A percentile compares a stretch with the other conserved stretches of the same genome.
Evolutionary conservation across 2,329 filamentous ascomycete genomes (phyloP).

Genomic region (Anisogramma anomala): DNA sequence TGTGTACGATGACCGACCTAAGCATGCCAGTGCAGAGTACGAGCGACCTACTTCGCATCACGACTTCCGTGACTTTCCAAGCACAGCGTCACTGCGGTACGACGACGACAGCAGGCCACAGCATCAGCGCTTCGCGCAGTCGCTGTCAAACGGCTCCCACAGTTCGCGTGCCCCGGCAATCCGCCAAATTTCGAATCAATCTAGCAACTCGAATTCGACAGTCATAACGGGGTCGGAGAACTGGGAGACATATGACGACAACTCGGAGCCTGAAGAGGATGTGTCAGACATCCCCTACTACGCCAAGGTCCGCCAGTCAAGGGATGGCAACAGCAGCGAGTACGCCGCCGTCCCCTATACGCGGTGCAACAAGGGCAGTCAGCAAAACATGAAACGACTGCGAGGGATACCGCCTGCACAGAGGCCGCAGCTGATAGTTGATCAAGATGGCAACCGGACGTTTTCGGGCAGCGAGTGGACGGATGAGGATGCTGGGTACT

Average conservation of each 20-base stretch:
- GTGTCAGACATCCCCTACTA: slow-evolving; percentile 62
- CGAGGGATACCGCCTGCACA: slow-evolving; percentile 41
- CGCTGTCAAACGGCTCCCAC: slow-evolving; percentile 24
- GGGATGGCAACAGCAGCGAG: slow-evolving; percentile 18
- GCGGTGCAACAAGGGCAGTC: slow-evolving; percentile 47
- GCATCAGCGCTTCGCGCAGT: slow-evolving; percentile 22
- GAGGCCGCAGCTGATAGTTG: slow-evolving; percentile 38
- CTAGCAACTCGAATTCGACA: slow-evolving; percentile 35
- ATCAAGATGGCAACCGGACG: slow-evolving; percentile 50
- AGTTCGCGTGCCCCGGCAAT: slow-evolving; percentile 32
- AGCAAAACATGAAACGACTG: slow-evolving; percentile 36
- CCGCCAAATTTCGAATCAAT: slow-evolving; percentile 62
- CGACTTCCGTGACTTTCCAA: slow-evolving; percentile 29
- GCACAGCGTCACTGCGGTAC: slow-evolving; percentile 10
- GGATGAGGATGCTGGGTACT: slow-evolving; percentile 48
- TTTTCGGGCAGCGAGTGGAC: slow-evolving; percentile 57
- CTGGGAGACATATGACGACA: slow-evolving; percentile 93
- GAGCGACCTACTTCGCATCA: slow-evolving; percentile 26
- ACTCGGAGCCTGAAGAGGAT: slow-evolving; percentile 64
- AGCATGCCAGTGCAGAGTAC: slow-evolving; percentile 20
- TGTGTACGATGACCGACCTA: slow-evolving; percentile 59
- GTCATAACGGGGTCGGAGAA: slow-evolving; percentile 78
- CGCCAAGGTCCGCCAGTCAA: slow-evolving; percentile 60
- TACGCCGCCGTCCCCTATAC: slow-evolving; percentile 20
- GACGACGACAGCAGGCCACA: slow-evolving; percentile 19